Percentiles rank a stretch among this genome's conserved stretches.
These are phyloP conservation scores for Tylopilus vinaceipallidus DNA, from an alignment of 768 basidiomycete genomes.

Conservation along the genomic window DNA sequence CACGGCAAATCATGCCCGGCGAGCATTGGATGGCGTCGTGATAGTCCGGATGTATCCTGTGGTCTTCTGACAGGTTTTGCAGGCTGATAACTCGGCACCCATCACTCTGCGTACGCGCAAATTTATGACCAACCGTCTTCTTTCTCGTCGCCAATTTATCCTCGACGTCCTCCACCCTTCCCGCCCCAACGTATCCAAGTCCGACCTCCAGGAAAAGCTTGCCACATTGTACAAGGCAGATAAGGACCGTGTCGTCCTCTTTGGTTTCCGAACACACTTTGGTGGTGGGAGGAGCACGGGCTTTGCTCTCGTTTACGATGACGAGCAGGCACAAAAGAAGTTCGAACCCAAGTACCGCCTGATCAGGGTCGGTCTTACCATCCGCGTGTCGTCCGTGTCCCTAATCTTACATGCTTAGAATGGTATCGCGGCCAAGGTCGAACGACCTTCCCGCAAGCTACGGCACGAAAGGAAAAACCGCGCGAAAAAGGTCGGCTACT, in stretches of 20 bases:
- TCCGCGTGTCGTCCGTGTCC: background rate
- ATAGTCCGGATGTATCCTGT: constrained; percentile 22
- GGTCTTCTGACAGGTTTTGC: constrained; percentile 18
- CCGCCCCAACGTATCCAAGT: constrained; percentile 89
- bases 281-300: constrained; percentile 98
- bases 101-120: constrained; percentile 97
- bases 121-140: constrained; percentile 98
- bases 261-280: constrained; percentile 93
- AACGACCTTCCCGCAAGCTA: constrained; percentile 92
- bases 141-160: constrained; percentile 94
- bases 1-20: constrained; percentile 5
- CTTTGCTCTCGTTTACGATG: constrained; percentile 97
- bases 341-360: constrained; percentile 97
- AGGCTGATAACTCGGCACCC: constrained; percentile 81
- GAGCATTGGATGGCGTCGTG: constrained; percentile 27
- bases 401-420: constrained; percentile 41
- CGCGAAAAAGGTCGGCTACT: constrained; percentile 84
- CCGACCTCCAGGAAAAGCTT: constrained; percentile 90
- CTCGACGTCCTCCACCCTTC: constrained; percentile 95
- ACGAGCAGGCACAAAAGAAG: constrained; percentile 90
- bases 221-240: constrained; percentile 91
- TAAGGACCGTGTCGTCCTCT: constrained; percentile 86
- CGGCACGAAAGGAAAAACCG: constrained; percentile 99
- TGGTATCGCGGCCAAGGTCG: constrained; percentile 72
- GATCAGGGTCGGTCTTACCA: constrained; percentile 71